Conservation (phyloP, 305 asterid species). For the Petunia hybrid region DNA sequence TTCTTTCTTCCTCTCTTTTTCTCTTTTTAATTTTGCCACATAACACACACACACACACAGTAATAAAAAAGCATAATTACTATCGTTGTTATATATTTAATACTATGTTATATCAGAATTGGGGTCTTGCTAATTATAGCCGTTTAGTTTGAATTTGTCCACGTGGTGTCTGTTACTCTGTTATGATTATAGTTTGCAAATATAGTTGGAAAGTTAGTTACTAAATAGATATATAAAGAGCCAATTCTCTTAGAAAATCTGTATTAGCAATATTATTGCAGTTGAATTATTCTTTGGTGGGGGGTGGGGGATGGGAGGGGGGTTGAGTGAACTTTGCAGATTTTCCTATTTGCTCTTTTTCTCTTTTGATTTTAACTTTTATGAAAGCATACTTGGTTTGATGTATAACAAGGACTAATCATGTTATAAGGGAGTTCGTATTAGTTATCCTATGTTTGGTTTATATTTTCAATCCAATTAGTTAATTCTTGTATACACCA, state of each 20-base stretch:
- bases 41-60: neutral
- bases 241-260: neutral
- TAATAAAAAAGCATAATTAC: neutral
- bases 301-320: neutral
- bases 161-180: neutral
- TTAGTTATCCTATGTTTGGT: too few species aligned
- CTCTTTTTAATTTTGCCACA: neutral
- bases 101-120: neutral
- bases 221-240: neutral
- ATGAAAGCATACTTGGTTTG: too few species aligned
- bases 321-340: neutral
- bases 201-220: neutral
- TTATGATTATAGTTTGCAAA: neutral
- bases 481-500: too few species aligned
- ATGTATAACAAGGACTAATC: too few species aligned
- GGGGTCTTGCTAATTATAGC: neutral
- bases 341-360: too few species aligned
- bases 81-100: neutral
- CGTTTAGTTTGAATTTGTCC: neutral
- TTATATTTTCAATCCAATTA: too few species aligned
- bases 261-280: neutral
- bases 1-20: conserved; percentile 6
- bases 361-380: too few species aligned
- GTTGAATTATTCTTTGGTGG: neutral
- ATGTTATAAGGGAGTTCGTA: too few species aligned